phyloP scores from a whole-genome alignment of 306 rosid genomes.

The Calophaca sinica region DNA sequence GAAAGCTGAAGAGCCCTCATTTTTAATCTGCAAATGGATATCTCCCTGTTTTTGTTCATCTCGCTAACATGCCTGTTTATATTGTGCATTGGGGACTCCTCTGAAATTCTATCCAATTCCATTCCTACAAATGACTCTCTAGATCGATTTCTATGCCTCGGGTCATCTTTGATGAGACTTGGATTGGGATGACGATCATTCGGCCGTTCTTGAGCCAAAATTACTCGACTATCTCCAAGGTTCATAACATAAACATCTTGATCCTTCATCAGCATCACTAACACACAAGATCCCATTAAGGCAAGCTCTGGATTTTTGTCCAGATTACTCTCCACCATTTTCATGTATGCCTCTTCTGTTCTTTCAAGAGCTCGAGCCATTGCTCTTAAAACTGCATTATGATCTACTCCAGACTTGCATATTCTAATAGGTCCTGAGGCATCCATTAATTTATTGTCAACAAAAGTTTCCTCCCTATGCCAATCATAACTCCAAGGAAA shows the following conservation, averaged over 20 bases:
- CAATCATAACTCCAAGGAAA: constrained; percentile 75
- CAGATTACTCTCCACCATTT: constrained; percentile 64
- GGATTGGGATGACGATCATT: constrained; percentile 63
- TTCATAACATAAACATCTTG: constrained; percentile 78
- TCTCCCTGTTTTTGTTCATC: constrained; percentile 63
- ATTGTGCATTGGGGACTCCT: constrained; percentile 70
- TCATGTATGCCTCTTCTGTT: constrained; percentile 65
- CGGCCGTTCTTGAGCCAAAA: constrained; percentile 69
- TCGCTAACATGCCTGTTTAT: constrained; percentile 52
- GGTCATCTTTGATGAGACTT: constrained; percentile 56
- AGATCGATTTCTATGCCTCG: constrained; percentile 60
- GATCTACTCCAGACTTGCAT: constrained; percentile 68
- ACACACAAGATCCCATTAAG: constrained; percentile 75
- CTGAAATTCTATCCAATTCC: constrained; percentile 71
- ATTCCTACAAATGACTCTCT: constrained; percentile 66
- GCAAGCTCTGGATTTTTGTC: constrained; percentile 74
- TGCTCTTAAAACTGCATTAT: constrained; percentile 62
- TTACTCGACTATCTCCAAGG: constrained; percentile 67
- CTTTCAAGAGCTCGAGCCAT: constrained; percentile 65
- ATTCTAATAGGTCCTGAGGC: constrained; percentile 56
- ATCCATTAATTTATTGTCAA: constrained; percentile 52
- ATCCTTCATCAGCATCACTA: constrained; percentile 75
- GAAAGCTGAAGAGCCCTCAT: constrained; percentile 76
- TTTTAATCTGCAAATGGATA: constrained; percentile 59
- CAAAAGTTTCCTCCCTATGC: constrained; percentile 59